Base-by-base conservation (phyloP, 345 rosid species). In the Euphorbia lathyris region DNA sequence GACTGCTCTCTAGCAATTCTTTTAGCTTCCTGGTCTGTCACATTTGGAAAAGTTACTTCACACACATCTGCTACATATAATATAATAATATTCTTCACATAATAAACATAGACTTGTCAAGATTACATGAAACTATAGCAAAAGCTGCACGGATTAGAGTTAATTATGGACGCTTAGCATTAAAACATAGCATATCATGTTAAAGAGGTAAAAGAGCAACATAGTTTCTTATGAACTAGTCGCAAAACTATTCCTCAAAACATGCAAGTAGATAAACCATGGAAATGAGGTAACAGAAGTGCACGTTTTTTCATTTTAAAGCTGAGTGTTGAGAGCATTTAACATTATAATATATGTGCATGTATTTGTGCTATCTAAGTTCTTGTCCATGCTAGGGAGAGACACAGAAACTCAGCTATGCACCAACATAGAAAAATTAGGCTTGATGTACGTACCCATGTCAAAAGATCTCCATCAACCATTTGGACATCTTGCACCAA, bases 381-480 rank as follows among this genome's bases (percentile, higher is more conserved):
- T 53, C 58, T 7, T 7, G 11, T 20, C 10, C 26, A 20, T 53
- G 20, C 25, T 9, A 55, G 29, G 7, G 29, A 23, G 58, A 22
- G 58, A 7, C 36, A 29, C 30, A 4, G 11, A 67, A 34, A 69
- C 38, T 30, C 14, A 27, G 14, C 30, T n/a, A n/a, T n/a, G 9
- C 20, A 45, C 58, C 60, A 51, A 32, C 17, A 58, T 5, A 26
- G 43, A 71, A 45, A n/a, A 65, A 45, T 16, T 13, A 74, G 65
- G 65, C 8, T 48, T 50, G 36, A 73, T 56, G 27, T 12, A 84
- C 92, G 29, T 66, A 94, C 97, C 97, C 92, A 91, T 8, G 82
- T 78, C 61, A 94, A 76, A 76, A 94, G 90, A 79, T 91, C 96
- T 78, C 98, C 98, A 80, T 94, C 95, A 70, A 91, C 84, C 70